Base-by-base conservation (phyloP, 2,329 filamentous ascomycete genomes). In the Microcyclosporella mali region DNA sequence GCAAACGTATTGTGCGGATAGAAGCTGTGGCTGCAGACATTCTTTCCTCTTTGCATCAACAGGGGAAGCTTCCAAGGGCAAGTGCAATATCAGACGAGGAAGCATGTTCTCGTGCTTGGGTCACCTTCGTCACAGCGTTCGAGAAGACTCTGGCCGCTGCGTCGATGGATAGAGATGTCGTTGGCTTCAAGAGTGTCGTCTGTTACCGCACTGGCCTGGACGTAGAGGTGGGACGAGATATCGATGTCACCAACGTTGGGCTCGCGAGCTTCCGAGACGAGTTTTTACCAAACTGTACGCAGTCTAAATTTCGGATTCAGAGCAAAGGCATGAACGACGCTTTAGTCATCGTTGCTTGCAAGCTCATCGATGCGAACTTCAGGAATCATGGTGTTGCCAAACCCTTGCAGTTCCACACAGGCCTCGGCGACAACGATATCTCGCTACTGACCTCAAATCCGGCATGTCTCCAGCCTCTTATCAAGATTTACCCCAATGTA, bases 391-490 rank as follows among this genome's bases (percentile, higher is more conserved):
- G 65, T 21, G 54, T 55, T 2, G 77, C 76, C 43, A 92, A 90
- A 59, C 85, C 86, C 0, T 69, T 94, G 10, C 87, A 94, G 57
- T 84, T 94, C 51, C 87, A 94, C 56, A 92, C 85, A 0, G 86
- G 86, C 0, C 71, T 92, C 0, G 86, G 87, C 1, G 87, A 92
- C 57, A 85, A 82, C 52, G 86, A 92, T 55, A 83, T 92, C 38
- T 76, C 72, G 3, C 68, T 94, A 18, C 68, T 78, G 2, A 76
- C 75, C 38, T 77, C 85, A 0, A 90, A 87, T 32, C 86, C 88
- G 1, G 78, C 85, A 0, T 81, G 85, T 53, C 67, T 94, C 17
- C 85, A 94, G 56, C 67, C 73, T 0, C 77, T 94, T 45, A 86
- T 92, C 52, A 75, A 80, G 30, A 68, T 73, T 15, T 88, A 84